phyloP scores from a whole-genome alignment of 2,329 filamentous ascomycete genomes.

The Ophiostoma montium region DNA sequence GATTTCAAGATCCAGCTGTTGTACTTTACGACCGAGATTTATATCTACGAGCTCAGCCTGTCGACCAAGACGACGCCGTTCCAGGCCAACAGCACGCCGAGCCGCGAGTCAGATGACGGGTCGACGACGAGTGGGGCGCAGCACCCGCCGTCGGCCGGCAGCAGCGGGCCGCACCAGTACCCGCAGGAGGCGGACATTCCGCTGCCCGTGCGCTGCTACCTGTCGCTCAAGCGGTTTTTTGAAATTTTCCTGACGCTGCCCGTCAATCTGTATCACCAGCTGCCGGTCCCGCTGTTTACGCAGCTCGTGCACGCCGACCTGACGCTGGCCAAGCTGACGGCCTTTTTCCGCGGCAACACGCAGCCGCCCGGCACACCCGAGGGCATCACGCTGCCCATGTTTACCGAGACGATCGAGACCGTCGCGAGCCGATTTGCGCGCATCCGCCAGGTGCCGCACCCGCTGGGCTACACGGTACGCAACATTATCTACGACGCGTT shows the following conservation, averaged over 20 bases:
- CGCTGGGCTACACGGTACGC: conserved; percentile 9
- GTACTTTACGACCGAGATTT: conserved; percentile 13
- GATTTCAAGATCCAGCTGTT: conserved; percentile 11
- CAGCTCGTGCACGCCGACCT: conserved; percentile 13
- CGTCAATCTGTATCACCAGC: conserved; percentile 6
- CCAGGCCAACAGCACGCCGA: conserved; percentile 4
- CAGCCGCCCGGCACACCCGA: conserved; percentile 1
- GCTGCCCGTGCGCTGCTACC: conserved; percentile 11
- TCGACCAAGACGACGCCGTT: conserved; percentile 3
- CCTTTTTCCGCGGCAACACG: conserved; percentile 11
- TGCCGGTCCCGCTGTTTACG: conserved; percentile 10
- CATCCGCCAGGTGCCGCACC: conserved; percentile 7
- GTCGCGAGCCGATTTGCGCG: conserved; percentile 11
- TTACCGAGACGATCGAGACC: conserved; percentile 12
- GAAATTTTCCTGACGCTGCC: conserved; percentile 13
- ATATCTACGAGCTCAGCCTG: conserved; percentile 14
- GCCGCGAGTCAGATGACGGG: conserved; percentile 6
- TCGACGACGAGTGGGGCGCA: neutral
- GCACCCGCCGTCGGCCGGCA: too few relatives aligned
- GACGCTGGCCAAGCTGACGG: conserved; percentile 14
- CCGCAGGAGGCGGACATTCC: neutral
- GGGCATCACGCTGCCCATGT: conserved; percentile 9
- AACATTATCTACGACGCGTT: conserved; percentile 12
- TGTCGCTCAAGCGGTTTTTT: conserved; percentile 10
- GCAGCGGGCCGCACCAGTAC: neutral